Evolutionary conservation across 2,329 filamentous ascomycete genomes (phyloP).

Genomic region (Scedosporium dehoogii): DNA sequence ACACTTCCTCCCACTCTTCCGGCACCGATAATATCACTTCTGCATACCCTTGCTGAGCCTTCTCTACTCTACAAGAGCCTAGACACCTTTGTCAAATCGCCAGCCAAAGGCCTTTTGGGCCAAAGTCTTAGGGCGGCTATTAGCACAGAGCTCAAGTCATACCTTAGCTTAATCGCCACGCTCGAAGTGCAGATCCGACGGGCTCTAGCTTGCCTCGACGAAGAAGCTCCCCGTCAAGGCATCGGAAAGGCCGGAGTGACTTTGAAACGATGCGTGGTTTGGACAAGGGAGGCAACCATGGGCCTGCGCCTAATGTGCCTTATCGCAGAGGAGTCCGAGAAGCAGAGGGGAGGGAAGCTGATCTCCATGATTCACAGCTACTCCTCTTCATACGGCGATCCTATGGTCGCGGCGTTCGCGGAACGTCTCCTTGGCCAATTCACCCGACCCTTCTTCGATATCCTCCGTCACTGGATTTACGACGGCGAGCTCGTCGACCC

Average conservation of each 20-base stretch:
- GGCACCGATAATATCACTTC: slow-evolving; percentile 71
- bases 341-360: slow-evolving; percentile 75
- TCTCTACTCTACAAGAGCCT: slow-evolving; percentile 82
- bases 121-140: slow-evolving; percentile 89
- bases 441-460: slow-evolving; percentile 91
- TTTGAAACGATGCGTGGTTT: slow-evolving; percentile 88
- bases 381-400: slow-evolving; percentile 87
- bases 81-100: slow-evolving; percentile 70
- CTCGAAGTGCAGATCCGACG: slow-evolving; percentile 85
- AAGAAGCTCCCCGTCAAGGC: slow-evolving; percentile 54
- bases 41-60: slow-evolving; percentile 86
- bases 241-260: slow-evolving; percentile 86
- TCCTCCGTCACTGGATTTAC: slow-evolving; percentile 94
- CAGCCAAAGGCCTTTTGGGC: slow-evolving; percentile 73
- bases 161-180: slow-evolving; percentile 82
- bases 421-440: slow-evolving; percentile 80
- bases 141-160: slow-evolving; percentile 73
- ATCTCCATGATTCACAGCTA: slow-evolving; percentile 91
- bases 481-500: slow-evolving; percentile 97
- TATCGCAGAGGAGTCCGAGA: slow-evolving; percentile 84
- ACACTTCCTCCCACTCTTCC: slow-evolving; percentile 72
- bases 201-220: slow-evolving; percentile 65
- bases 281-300: slow-evolving; percentile 96
- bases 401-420: slow-evolving; percentile 86
- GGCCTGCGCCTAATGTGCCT: slow-evolving; percentile 85